Evolutionary conservation across 1,139 yeast genomes (phyloP).

Genomic region (Lodderomyces theae): DNA sequence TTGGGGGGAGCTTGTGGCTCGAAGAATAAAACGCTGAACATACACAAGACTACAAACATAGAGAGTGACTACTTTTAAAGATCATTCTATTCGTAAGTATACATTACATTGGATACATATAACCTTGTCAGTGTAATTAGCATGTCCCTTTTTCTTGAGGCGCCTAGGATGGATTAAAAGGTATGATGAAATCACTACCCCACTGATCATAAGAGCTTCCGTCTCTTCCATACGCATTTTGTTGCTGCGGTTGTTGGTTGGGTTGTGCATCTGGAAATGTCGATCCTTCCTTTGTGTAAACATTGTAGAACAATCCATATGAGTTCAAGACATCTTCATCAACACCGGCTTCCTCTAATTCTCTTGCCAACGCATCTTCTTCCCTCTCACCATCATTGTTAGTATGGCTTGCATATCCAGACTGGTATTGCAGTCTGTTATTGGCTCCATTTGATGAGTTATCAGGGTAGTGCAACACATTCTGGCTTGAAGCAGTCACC

Average conservation of each 20-base stretch:
- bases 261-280: slow-evolving; percentile 24
- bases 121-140: too few relatives aligned
- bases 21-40: too few relatives aligned
- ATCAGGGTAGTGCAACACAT: slow-evolving; percentile 27
- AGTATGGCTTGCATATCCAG: slow-evolving; percentile 9
- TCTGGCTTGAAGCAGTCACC: slow-evolving; percentile 43
- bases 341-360: slow-evolving; percentile 26
- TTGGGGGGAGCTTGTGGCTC: slow-evolving; percentile 1
- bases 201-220: slow-evolving; percentile 18
- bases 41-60: too few relatives aligned
- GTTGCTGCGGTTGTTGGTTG: slow-evolving; percentile 8
- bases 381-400: slow-evolving; percentile 14
- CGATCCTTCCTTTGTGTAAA: slow-evolving; percentile 35
- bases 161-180: slow-evolving; percentile 35
- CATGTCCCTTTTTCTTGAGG: background rate
- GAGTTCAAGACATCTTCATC: slow-evolving; percentile 33
- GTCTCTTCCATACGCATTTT: slow-evolving; percentile 6
- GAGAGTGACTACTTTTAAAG: background rate
- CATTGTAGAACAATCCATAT: slow-evolving; percentile 38
- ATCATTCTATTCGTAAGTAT: background rate
- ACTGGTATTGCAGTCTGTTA: slow-evolving; percentile 3
- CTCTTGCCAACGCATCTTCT: slow-evolving; percentile 15
- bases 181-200: slow-evolving; percentile 29
- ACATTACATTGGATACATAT: too few relatives aligned
- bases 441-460: slow-evolving; percentile 9